Base-by-base conservation (phyloP, 1,284 basidiomycete genomes). In the Tilletia setariae region DNA sequence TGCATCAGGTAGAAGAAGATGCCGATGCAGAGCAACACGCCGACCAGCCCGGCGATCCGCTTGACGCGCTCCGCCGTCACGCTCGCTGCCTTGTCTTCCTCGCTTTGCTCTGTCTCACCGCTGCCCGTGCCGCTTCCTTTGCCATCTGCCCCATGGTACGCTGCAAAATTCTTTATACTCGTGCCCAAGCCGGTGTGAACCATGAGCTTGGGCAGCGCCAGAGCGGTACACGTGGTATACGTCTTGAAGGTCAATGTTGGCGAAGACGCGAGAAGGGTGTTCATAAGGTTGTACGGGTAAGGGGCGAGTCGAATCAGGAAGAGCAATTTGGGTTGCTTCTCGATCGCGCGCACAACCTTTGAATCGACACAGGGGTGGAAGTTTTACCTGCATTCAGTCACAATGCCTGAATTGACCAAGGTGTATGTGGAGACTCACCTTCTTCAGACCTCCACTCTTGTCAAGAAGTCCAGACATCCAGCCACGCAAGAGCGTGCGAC, bases 161-260 rank as follows among this genome's bases (percentile, higher is more conserved):
- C 87, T 69, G 88, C 87, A 84, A 93, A 93, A 47, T 89, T 91
- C 78, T 90, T 89, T 78, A 93, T 91, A 25, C 89, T 90, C 25
- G 89, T 88, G 56, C 91, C 91, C 71, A 93, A 86, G 71, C 87
- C 90, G 28, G 91, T 91, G 84, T 93, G 92, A 66, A 93, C 87
- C 83, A 92, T 88, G 74, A 93, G 88, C 83, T 93, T 93, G 86
- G 91, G 88, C 66, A 93, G 86, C 44, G 90, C 91, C 40, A 92
- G 86, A 4, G 89, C 91, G 8, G 91, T 93, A 84, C 91, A 92
- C 62, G 87, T 78, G 32, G 88, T 87, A 83, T 92, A 93, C 11
- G 91, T 92, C 72, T 86, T 86, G 75, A 93, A 85, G 11, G 88
- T 89, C 73, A 93, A 87, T n/a, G 89, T 88, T n/a, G 89, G 89